Evolutionary conservation across 2,329 filamentous ascomycete species (phyloP), one percentile per base, ranked within the genome.

Genomic region (Botrytis deweyae): DNA sequence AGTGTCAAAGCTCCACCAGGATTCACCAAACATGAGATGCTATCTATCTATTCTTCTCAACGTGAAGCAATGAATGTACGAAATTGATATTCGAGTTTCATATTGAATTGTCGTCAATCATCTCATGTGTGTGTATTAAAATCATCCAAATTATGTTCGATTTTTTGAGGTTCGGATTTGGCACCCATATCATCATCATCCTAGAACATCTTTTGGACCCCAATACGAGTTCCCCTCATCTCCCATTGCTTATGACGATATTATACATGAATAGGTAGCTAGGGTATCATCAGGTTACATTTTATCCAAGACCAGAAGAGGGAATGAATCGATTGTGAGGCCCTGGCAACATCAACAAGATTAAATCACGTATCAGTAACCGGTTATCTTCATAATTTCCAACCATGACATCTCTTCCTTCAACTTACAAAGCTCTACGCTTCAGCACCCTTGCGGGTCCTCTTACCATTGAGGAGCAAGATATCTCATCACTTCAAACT

Each of bases 401-500:
- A 25, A 72, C 22, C 38, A 72, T 72, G 71, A 46, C 71, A 49
- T 61, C 67, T 62, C 63, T 61, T 44, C 58, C 62, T 36, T 42
- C 61, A 33, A 68, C 71, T 7, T 69, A 46, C n/a, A 72, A 61
- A 58, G 74, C 76, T 25, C 76, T 79, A 61, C 73, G 76, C 46
- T 79, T 78, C 62, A 72, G 70, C 22, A 63, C 69, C 44, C 72
- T 74, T n/a, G 75, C 75, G 3, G 76, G 72, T 22, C 72, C 77
- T 49, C 72, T 78, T 1, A 63, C 74, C 33, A 22, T 80, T n/a
- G 73, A 75, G 18, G 79, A 80, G 49, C 76, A 76, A 38, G 74
- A 77, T 5, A 72, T 78, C 29, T 65, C 73, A n/a, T 74, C 77
- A 22, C 74, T 79, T 25, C 73, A 73, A 36, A 73, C 74, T n/a